phyloP scores from a whole-genome alignment of 768 basidiomycete genomes.

The Lactarius quietus region DNA sequence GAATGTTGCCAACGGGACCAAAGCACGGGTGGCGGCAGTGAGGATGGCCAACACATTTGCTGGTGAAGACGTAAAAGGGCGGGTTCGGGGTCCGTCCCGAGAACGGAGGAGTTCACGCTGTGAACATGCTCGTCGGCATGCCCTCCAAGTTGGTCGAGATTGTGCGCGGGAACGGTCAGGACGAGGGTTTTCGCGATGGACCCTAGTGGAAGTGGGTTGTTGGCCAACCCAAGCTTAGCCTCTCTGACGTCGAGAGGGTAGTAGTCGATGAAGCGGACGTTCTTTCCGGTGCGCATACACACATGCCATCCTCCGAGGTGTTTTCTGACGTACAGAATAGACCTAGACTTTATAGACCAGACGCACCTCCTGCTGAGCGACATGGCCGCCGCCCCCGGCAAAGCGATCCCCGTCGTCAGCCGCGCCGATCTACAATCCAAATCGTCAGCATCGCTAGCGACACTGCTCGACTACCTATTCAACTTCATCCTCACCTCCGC shows the following conservation, averaged over 20 bases:
- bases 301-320: neutral
- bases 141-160: conserved; percentile 62
- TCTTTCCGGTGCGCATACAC: conserved; percentile 59
- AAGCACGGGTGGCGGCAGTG: conserved; percentile 38
- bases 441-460: neutral
- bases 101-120: conserved; percentile 28
- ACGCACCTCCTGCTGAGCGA: conserved; percentile 69
- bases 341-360: conserved; percentile 75
- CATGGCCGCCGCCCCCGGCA: conserved; percentile 60
- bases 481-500: too few species aligned
- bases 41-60: conserved; percentile 43
- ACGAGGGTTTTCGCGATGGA: conserved; percentile 35
- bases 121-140: conserved; percentile 64
- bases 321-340: conserved; percentile 37
- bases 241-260: conserved; percentile 81
- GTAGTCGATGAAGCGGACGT: conserved; percentile 91
- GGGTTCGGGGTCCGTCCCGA: conserved; percentile 28
- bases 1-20: conserved; percentile 37
- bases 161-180: conserved; percentile 52
- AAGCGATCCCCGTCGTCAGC: conserved; percentile 35
- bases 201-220: conserved; percentile 40
- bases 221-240: conserved; percentile 52
- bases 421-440: neutral
- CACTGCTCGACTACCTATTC: too few species aligned
- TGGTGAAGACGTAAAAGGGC: conserved; percentile 25